Conservation (phyloP, 1,284 basidiomycete genomes). For the Heterobasidion occidentale region DNA sequence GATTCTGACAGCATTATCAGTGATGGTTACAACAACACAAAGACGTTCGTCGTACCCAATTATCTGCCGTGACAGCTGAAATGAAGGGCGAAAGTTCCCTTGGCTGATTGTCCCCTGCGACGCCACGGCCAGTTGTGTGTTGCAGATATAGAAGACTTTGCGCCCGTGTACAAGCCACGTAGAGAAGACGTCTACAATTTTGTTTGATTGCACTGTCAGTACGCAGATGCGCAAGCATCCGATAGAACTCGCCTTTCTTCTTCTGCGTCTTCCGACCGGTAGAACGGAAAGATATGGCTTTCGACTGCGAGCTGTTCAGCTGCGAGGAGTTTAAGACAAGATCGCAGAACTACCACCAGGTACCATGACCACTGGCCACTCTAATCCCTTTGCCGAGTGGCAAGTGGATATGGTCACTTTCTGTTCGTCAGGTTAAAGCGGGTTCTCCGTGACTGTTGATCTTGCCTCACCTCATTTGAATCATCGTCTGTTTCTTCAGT, state of each 20-base stretch:
- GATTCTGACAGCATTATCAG: not conserved
- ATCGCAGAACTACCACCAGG: slow-evolving; percentile 43
- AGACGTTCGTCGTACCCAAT: slow-evolving; percentile 6
- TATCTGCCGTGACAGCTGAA: slow-evolving; percentile 24
- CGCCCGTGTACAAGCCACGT: slow-evolving; percentile 88
- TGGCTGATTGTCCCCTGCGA: slow-evolving; percentile 38
- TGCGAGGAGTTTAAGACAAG: not conserved
- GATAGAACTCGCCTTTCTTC: slow-evolving; percentile 63
- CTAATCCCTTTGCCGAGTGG: slow-evolving; percentile 87
- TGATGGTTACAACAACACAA: not conserved
- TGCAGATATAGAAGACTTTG: slow-evolving; percentile 70
- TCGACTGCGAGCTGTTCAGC: slow-evolving; percentile 44
- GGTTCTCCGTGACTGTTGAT: not conserved
- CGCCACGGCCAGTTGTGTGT: slow-evolving; percentile 37
- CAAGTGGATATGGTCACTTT: slow-evolving; percentile 87
- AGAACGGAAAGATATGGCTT: slow-evolving; percentile 73
- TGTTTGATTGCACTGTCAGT: slow-evolving; percentile 36
- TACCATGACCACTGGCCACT: slow-evolving; percentile 88
- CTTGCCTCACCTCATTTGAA: slow-evolving; percentile 40
- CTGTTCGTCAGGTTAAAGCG: slow-evolving; percentile 22
- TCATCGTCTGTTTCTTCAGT: slow-evolving; percentile 57
- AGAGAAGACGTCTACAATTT: slow-evolving; percentile 41
- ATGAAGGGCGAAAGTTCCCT: slow-evolving; percentile 43
- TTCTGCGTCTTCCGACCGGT: slow-evolving; percentile 67
- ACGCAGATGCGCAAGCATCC: not conserved